Evolutionary conservation across 306 rosid genomes (phyloP).

Genomic region (Sesbania bispinosa): DNA sequence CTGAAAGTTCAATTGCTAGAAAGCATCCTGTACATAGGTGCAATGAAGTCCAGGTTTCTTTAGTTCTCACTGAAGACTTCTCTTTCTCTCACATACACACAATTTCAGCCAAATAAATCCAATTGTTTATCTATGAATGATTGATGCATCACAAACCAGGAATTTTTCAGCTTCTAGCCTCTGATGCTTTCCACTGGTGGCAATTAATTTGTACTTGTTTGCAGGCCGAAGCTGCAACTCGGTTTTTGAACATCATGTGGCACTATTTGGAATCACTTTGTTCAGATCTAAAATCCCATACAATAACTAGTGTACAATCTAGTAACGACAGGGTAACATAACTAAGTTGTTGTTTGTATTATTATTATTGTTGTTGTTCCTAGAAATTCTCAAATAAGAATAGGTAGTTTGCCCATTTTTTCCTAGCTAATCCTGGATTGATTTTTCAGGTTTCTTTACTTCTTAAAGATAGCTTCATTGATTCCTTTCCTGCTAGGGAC

Average conservation of each 20-base stretch:
- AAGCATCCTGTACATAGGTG: constrained; percentile 88
- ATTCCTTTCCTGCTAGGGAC: constrained; percentile 79
- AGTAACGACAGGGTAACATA: constrained; percentile 75
- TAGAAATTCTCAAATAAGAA: constrained; percentile 7
- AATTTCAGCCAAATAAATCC: neutral
- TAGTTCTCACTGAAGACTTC: constrained; percentile 27
- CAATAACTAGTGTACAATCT: constrained; percentile 88
- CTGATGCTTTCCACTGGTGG: constrained; percentile 7
- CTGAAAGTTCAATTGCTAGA: constrained; percentile 51
- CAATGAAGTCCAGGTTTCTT: constrained; percentile 78
- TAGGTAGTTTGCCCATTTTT: constrained; percentile 7
- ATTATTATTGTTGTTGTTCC: constrained; percentile 16
- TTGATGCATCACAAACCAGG: constrained; percentile 13
- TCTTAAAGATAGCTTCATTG: constrained; percentile 90
- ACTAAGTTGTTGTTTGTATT: constrained; percentile 2
- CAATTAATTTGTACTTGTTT: constrained; percentile 28
- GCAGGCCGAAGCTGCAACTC: constrained; percentile 69
- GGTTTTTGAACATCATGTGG: constrained; percentile 62
- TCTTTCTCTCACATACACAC: neutral
- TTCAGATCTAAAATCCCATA: constrained; percentile 64
- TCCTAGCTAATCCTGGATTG: constrained; percentile 14
- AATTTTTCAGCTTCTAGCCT: constrained; percentile 14
- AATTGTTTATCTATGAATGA: neutral
- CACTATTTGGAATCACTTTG: constrained; percentile 82
- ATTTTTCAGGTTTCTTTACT: constrained; percentile 89